These are phyloP conservation scores for Suhomyces xylopsoci DNA, from an alignment of 805 yeast species.

Conservation along the genomic window DNA sequence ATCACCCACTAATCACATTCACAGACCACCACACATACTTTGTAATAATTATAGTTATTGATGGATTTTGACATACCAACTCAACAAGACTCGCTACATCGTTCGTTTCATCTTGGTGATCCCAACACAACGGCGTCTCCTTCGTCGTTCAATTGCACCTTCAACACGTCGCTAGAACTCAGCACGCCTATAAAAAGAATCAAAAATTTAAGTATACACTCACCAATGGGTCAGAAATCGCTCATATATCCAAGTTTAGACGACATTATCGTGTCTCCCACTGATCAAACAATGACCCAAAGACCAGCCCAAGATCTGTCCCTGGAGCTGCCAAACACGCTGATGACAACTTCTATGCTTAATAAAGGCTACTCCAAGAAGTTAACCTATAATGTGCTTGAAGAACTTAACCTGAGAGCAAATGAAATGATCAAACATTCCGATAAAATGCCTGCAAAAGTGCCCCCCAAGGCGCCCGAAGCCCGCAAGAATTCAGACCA, in stretches of 20 bases:
- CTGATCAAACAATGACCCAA: background rate
- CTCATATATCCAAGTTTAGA: constrained; percentile 13
- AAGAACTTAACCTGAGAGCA: constrained; percentile 43
- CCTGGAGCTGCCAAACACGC: constrained; percentile 2
- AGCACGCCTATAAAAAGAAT: constrained; percentile 42
- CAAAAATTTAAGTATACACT: constrained; percentile 27
- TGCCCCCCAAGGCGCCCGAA: constrained; percentile 2
- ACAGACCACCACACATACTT: background rate
- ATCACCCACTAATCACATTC: background rate
- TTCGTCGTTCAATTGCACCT: constrained; percentile 2
- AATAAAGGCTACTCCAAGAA: constrained; percentile 47
- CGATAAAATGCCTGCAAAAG: constrained; percentile 9
- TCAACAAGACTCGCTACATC: background rate
- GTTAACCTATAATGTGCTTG: constrained; percentile 43
- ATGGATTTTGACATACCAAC: background rate
- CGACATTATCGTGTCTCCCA: constrained; percentile 6
- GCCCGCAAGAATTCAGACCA: background rate
- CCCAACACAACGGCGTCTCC: constrained; percentile 4
- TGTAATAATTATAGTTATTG: background rate
- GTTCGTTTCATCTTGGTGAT: background rate
- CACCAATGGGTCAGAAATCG: constrained; percentile 20
- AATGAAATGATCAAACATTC: constrained; percentile 28
- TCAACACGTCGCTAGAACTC: constrained; percentile 16
- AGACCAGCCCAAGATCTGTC: constrained; percentile 1
- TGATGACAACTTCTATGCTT: constrained; percentile 23